Evolutionary conservation across 1,284 basidiomycete species (phyloP).

Genomic region (Cerioporus squamosus): DNA sequence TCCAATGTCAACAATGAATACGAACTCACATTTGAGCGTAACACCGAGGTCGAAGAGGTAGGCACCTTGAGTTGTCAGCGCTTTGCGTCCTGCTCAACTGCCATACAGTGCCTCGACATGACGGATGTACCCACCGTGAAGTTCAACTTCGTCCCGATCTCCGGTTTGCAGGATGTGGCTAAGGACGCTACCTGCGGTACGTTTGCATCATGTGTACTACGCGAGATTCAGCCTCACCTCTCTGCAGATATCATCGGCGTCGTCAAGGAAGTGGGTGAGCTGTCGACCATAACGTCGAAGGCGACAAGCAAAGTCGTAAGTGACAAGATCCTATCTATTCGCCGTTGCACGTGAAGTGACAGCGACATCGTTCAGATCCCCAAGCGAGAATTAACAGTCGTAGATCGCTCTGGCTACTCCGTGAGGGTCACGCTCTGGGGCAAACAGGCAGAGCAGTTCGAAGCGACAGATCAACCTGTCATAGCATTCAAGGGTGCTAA

Average conservation of each 20-base stretch:
- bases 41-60: slow-evolving; percentile 85
- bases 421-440: slow-evolving; percentile 96
- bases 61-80: slow-evolving; percentile 11
- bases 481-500: slow-evolving; percentile 96
- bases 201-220: slow-evolving; percentile 34
- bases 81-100: slow-evolving; percentile 7
- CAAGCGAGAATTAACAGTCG: slow-evolving; percentile 89
- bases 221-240: slow-evolving; percentile 31
- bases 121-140: slow-evolving; percentile 79
- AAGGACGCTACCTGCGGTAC: slow-evolving; percentile 84
- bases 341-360: neutral
- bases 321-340: neutral
- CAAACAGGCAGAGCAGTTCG: slow-evolving; percentile 89
- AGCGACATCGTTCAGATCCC: slow-evolving; percentile 53
- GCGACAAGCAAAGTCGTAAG: slow-evolving; percentile 70
- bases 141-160: slow-evolving; percentile 82
- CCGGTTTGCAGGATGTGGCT: slow-evolving; percentile 61
- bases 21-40: slow-evolving; percentile 87
- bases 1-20: slow-evolving; percentile 92
- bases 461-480: slow-evolving; percentile 62
- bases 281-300: slow-evolving; percentile 76
- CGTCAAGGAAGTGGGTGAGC: slow-evolving; percentile 77
- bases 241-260: slow-evolving; percentile 82
- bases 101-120: slow-evolving; percentile 73
- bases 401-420: slow-evolving; percentile 83